Conservation (phyloP, 2,329 filamentous ascomycete genomes). For the Arthrobotrys pseudoclavata region DNA sequence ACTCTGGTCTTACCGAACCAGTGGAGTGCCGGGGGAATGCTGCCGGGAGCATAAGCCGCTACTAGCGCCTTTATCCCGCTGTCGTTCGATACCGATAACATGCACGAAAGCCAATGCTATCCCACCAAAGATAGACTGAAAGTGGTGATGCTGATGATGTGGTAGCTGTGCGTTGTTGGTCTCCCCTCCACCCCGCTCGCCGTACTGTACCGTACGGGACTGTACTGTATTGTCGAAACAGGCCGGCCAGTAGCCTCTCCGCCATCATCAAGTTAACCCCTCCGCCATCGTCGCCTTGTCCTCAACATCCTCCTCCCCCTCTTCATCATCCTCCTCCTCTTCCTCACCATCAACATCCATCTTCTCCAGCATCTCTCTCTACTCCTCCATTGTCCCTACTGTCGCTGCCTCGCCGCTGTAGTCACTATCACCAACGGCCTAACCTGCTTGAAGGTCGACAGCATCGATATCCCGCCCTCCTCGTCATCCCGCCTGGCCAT, state of each 20-base stretch:
- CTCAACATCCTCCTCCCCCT: slow-evolving; percentile 26
- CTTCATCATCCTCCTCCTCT: slow-evolving; percentile 37
- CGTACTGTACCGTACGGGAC: neutral
- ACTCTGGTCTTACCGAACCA: slow-evolving; percentile 29
- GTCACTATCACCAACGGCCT: slow-evolving; percentile 19
- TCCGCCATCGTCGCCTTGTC: slow-evolving; percentile 33
- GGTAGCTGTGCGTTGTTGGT: slow-evolving; percentile 39
- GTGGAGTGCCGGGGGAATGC: slow-evolving; percentile 6
- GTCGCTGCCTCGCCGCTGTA: slow-evolving; percentile 25
- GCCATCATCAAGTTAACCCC: slow-evolving; percentile 24
- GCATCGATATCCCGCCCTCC: slow-evolving; percentile 14
- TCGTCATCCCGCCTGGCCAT: slow-evolving; percentile 4
- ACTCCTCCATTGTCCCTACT: slow-evolving; percentile 36
- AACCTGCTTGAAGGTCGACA: slow-evolving; percentile 17
- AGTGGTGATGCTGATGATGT: slow-evolving; percentile 20
- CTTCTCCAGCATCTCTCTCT: slow-evolving; percentile 60
- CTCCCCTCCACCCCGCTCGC: slow-evolving; percentile 37
- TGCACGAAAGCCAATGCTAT: slow-evolving; percentile 25
- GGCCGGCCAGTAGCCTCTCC: slow-evolving; percentile 7
- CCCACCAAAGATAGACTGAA: slow-evolving; percentile 22
- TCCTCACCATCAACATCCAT: slow-evolving; percentile 29
- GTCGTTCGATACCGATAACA: slow-evolving; percentile 28
- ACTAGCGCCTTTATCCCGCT: slow-evolving; percentile 16
- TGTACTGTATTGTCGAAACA: slow-evolving; percentile 6
- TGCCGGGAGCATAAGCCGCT: slow-evolving; percentile 16